Percentiles rank a stretch among this genome's conserved stretches.
These are phyloP conservation scores for Arctium lappa DNA, from an alignment of 129 eudicot genomes.

Conservation along the genomic window DNA sequence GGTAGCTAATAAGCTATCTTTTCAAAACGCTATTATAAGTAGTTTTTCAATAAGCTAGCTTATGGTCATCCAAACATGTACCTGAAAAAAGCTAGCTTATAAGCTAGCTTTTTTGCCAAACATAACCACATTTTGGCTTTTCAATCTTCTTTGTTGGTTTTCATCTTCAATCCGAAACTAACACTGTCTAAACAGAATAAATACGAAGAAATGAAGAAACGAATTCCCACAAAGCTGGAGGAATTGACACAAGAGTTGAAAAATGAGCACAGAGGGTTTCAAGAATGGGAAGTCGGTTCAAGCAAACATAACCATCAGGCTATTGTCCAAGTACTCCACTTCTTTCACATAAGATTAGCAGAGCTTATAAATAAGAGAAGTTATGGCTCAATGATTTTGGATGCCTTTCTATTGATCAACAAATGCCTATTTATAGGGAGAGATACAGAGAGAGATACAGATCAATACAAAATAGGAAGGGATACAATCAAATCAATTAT, in stretches of 20 bases:
- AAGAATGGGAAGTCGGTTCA: constrained; percentile 22
- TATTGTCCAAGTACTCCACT: constrained; percentile 33
- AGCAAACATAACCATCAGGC: constrained; percentile 36
- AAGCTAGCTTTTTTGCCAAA: too few species aligned
- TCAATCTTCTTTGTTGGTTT: background rate
- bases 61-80: too few species aligned
- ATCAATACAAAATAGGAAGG: too few species aligned
- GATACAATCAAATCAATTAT: too few species aligned
- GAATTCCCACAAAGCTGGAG: constrained; percentile 17
- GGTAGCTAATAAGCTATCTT: too few species aligned
- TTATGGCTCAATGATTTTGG: too few species aligned
- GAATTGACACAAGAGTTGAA: constrained; percentile 24
- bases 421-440: too few species aligned
- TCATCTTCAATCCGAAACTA: background rate
- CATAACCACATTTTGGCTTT: background rate
- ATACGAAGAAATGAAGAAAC: constrained; percentile 32
- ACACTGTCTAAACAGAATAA: constrained; percentile 12
- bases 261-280: constrained; percentile 37
- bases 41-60: too few species aligned
- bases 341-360: background rate
- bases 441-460: too few species aligned
- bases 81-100: too few species aligned
- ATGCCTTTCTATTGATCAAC: too few species aligned
- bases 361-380: background rate
- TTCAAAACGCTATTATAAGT: too few species aligned